Evolutionary conservation across 495 filamentous ascomycete genomes (phyloP), one percentile per base, ranked within the genome.

Genomic region (Penicillium desertorum): DNA sequence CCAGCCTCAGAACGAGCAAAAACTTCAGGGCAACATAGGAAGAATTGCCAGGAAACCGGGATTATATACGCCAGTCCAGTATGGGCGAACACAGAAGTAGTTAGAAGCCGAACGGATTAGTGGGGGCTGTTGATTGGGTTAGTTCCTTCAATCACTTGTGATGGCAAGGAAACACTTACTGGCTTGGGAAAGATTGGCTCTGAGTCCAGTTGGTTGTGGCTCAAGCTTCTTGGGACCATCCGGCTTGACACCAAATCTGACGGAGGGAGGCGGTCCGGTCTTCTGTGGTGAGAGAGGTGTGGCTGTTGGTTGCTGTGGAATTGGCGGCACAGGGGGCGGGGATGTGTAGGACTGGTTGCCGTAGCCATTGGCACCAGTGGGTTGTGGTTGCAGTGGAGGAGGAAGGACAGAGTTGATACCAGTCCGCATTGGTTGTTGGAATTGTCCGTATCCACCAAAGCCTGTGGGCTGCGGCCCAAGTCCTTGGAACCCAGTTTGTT

Each of bases 81-180:
- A 23, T 32, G 41, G 36, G 27, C n/a, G 48, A 32, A 34, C 59
- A 43, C 17, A 60, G 43, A 44, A 36, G 58, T 45, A 44, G 22
- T 63, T 83, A 95, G 68, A 96, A 96, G 19, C 92, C 92, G 72
- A 96, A 96, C 1, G 92, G 92, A 71, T 96, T 96, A 62, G 90
- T 81, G 22, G 92, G 91, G 54, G 92, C 92, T 96, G 62, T 57
- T 55, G 42, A 59, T 30, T 4, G 50, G 37, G 61, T 69, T 58
- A 70, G 71, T 66, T 45, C 57, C 36, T 19, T 39, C 6, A 17
- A 17, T 17, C 36, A 9, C 7, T 7, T 39, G 16, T 17, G 8
- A 17, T 1, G 36, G 36, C 2, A n/a, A 39, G 45, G 51, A n/a
- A 29, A 89, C 14, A 67, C 93, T 86, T 88, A 98, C 94, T 98